Evolutionary conservation across 1,284 basidiomycete species (phyloP).

Genomic region (Coniferiporia sulphurascens): DNA sequence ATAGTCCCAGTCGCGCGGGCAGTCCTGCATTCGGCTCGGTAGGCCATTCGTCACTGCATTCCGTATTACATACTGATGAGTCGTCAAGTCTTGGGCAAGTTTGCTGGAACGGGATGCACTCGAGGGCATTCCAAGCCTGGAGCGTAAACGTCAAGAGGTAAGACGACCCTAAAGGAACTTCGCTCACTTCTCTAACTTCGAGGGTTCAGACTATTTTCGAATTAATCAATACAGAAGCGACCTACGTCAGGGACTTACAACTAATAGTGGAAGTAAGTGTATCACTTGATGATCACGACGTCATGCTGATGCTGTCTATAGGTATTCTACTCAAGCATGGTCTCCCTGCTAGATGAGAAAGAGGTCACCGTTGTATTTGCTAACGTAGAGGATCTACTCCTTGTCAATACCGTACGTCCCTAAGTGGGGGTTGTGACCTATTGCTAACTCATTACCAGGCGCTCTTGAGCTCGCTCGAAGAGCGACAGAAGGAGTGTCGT

Average conservation of each 20-base stretch:
- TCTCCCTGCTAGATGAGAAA: constrained; percentile 71
- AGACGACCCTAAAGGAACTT: constrained; percentile 15
- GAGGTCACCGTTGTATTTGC: constrained; percentile 84
- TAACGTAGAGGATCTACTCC: constrained; percentile 87
- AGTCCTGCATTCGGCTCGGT: constrained; percentile 68
- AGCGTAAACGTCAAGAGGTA: constrained; percentile 86
- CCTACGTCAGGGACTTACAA: constrained; percentile 87
- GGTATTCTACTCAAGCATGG: constrained; percentile 81
- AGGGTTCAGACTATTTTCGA: constrained; percentile 75
- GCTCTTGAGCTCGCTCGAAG: constrained; percentile 83
- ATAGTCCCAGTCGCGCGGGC: constrained; percentile 33
- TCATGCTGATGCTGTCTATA: constrained; percentile 23
- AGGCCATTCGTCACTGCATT: constrained; percentile 27
- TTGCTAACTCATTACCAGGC: constrained; percentile 37
- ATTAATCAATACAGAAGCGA: constrained; percentile 81
- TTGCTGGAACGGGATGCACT: constrained; percentile 80
- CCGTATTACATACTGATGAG: constrained; percentile 4
- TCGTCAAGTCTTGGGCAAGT: constrained; percentile 80
- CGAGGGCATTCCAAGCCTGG: constrained; percentile 67
- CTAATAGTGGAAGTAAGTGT: constrained; percentile 75
- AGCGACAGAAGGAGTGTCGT: constrained; percentile 85
- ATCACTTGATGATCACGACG: not conserved
- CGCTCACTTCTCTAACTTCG: not conserved
- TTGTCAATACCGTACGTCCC: constrained; percentile 73
- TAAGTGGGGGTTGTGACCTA: constrained; percentile 10